phyloP scores from a whole-genome alignment of 108 stramenopile genomes.

The Skeletonema menzelii region DNA sequence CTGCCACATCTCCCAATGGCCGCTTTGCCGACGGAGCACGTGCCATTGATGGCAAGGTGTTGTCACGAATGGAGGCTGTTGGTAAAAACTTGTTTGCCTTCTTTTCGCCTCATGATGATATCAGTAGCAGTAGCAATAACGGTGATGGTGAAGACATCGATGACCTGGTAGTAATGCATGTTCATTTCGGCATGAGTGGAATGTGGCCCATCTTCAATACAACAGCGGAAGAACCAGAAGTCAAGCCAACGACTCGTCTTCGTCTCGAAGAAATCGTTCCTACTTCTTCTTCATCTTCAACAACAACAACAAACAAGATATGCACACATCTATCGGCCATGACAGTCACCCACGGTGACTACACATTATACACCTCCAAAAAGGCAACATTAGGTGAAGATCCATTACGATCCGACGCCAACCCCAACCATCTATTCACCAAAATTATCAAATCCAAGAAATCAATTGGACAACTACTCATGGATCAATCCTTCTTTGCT shows the following conservation, averaged over 20 bases:
- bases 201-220: slow-evolving; percentile 58
- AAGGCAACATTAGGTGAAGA: slow-evolving; percentile 62
- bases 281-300: background rate
- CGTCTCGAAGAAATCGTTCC: slow-evolving; percentile 46
- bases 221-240: slow-evolving; percentile 40
- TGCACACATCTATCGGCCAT: slow-evolving; percentile 72
- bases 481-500: slow-evolving; percentile 75
- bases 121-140: background rate
- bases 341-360: slow-evolving; percentile 66
- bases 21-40: slow-evolving; percentile 62
- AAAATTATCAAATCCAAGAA: slow-evolving; percentile 60
- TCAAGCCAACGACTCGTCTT: slow-evolving; percentile 63
- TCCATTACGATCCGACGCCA: slow-evolving; percentile 70
- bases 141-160: slow-evolving; percentile 18
- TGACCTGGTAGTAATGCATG: slow-evolving; percentile 50
- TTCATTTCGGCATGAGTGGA: slow-evolving; percentile 83
- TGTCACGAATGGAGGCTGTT: slow-evolving; percentile 70
- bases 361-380: slow-evolving; percentile 54
- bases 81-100: slow-evolving; percentile 84
- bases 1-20: slow-evolving; percentile 63
- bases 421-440: slow-evolving; percentile 53
- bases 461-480: slow-evolving; percentile 64
- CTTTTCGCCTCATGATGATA: slow-evolving; percentile 23
- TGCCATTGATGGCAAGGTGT: slow-evolving; percentile 52
- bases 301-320: background rate